Conservation (phyloP, 805 yeast species). For the Lipomyces japonicus region DNA sequence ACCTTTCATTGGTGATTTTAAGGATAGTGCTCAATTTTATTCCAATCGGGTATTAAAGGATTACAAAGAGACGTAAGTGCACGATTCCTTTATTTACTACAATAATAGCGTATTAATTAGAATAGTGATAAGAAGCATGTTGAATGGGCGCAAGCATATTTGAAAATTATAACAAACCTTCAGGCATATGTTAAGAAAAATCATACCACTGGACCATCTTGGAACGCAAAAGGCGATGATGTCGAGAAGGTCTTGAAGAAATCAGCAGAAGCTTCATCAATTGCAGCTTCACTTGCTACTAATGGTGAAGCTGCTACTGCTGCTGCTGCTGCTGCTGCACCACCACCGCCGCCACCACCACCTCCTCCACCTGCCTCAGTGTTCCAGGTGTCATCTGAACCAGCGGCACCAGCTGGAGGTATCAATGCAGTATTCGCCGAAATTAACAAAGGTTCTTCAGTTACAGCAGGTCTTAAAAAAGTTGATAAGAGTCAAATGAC, state of each 20-base stretch:
- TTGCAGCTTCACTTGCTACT: conserved; percentile 39
- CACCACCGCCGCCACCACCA: conserved; percentile 84
- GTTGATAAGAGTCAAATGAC: conserved; percentile 93
- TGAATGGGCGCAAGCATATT: conserved; percentile 75
- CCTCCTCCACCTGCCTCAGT: conserved; percentile 83
- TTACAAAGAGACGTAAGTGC: conserved; percentile 52
- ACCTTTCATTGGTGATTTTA: conserved; percentile 71
- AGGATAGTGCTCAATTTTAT: conserved; percentile 93
- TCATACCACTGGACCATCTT: conserved; percentile 80
- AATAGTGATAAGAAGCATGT: conserved; percentile 55
- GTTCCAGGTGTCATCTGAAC: conserved; percentile 40
- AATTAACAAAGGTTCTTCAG: conserved; percentile 75
- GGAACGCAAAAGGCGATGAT: conserved; percentile 59
- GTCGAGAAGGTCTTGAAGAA: conserved; percentile 48
- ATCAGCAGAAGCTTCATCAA: conserved; percentile 32
- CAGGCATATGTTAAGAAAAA: conserved; percentile 68
- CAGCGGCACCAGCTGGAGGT: conserved; percentile 45
- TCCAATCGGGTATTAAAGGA: conserved; percentile 86
- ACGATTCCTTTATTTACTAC: neutral
- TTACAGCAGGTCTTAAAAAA: conserved; percentile 82
- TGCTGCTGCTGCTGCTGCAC: conserved; percentile 39
- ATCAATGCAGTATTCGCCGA: conserved; percentile 90
- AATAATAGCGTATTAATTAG: too few species aligned
- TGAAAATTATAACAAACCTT: conserved; percentile 63
- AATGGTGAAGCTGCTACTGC: conserved; percentile 38